Evolutionary conservation across 768 basidiomycete species (phyloP).

Genomic region (Rhodosporidiobolus sp.): DNA sequence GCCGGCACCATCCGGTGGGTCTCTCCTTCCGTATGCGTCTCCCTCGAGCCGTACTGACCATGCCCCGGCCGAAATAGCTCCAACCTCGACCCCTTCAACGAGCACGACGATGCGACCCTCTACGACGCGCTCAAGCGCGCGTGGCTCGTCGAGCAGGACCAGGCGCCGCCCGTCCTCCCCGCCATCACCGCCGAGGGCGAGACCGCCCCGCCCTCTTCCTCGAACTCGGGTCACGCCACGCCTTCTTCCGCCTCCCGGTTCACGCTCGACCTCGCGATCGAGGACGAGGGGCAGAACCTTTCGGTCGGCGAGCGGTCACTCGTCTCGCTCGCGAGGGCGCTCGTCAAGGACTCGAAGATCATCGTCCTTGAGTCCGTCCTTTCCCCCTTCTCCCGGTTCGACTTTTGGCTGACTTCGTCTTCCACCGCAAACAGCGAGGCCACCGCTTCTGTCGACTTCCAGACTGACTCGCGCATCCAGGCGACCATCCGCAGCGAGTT

Average conservation of each 20-base stretch:
- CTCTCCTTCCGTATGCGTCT: neutral
- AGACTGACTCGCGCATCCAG: constrained; percentile 87
- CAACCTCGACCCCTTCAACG: constrained; percentile 85
- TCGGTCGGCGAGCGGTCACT: constrained; percentile 62
- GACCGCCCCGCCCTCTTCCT: constrained; percentile 44
- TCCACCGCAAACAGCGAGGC: constrained; percentile 11
- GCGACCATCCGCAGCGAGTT: constrained; percentile 78
- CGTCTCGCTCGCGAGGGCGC: constrained; percentile 80
- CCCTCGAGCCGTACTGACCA: constrained; percentile 52
- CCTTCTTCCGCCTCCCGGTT: constrained; percentile 56
- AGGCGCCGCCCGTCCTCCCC: constrained; percentile 39
- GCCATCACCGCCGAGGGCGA: neutral
- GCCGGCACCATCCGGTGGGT: constrained; percentile 59
- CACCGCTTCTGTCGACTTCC: constrained; percentile 51
- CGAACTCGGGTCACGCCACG: constrained; percentile 49
- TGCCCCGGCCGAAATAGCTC: constrained; percentile 52
- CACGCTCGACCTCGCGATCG: constrained; percentile 75
- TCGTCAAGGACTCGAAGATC: constrained; percentile 79
- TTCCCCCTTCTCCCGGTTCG: too few relatives aligned
- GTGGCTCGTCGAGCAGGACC: constrained; percentile 65
- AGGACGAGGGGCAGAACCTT: constrained; percentile 68
- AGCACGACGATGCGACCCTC: constrained; percentile 71
- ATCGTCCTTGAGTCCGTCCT: constrained; percentile 82
- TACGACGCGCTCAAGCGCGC: constrained; percentile 86
- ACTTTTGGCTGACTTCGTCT: constrained; percentile 34